Conservation (phyloP, 2,329 filamentous ascomycete genomes). For the Colletotrichum ledebouriae region DNA sequence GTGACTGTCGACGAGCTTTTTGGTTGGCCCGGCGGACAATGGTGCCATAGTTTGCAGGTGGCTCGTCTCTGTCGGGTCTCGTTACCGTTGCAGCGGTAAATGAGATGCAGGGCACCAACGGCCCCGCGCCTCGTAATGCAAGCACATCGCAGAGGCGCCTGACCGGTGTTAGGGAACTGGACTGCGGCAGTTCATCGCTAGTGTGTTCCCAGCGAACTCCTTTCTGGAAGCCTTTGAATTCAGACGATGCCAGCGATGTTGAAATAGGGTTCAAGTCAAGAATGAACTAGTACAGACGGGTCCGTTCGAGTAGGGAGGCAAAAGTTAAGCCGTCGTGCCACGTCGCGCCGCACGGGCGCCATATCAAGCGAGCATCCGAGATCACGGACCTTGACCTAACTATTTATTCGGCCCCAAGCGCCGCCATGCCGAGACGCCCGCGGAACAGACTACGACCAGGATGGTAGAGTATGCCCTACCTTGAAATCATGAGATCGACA, state of each 20-base stretch:
- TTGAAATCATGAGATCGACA: background rate
- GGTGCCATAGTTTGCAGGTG: conserved; percentile 14
- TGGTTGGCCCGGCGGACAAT: conserved; percentile 14
- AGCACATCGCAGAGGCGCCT: background rate
- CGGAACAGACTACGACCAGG: background rate
- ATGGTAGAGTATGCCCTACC: background rate
- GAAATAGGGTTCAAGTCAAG: conserved; percentile 39
- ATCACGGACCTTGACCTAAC: conserved; percentile 23
- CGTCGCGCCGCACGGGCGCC: conserved; percentile 8
- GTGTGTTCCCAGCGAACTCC: background rate
- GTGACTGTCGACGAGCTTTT: conserved; percentile 12
- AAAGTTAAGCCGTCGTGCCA: conserved; percentile 13
- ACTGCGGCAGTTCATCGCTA: background rate
- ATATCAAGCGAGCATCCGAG: conserved; percentile 25
- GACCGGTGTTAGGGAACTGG: background rate
- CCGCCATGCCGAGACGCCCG: conserved; percentile 8
- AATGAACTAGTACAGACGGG: conserved; percentile 26
- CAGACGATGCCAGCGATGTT: conserved; percentile 18
- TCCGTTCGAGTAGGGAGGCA: conserved; percentile 12
- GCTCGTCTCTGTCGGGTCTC: conserved; percentile 17
- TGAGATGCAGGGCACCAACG: conserved; percentile 31
- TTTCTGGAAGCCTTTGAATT: background rate
- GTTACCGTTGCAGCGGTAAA: conserved; percentile 40
- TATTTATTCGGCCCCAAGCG: conserved; percentile 8
- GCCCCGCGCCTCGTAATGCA: conserved; percentile 8